phyloP scores from a whole-genome alignment of 495 filamentous ascomycete genomes.

The Letharia lupina region DNA sequence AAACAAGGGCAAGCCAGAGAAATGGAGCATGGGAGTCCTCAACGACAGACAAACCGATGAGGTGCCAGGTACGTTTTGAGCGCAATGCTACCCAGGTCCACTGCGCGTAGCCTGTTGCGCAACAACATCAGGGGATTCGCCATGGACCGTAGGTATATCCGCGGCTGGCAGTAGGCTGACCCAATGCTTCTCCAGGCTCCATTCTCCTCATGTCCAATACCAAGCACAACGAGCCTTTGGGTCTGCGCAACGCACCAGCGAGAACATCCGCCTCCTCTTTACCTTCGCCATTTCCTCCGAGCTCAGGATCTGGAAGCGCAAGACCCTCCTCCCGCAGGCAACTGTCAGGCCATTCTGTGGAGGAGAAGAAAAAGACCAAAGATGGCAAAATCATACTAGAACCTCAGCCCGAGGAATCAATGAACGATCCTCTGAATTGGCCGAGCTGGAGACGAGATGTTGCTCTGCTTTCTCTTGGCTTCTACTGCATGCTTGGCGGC shows the following conservation, averaged over 20 bases:
- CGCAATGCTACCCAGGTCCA: neutral
- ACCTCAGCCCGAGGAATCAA: conserved; percentile 84
- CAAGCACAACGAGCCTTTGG: conserved; percentile 73
- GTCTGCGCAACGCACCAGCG: conserved; percentile 64
- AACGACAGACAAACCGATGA: conserved; percentile 79
- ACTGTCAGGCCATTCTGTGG: conserved; percentile 28
- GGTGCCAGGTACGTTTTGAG: conserved; percentile 67
- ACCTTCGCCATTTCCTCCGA: conserved; percentile 46
- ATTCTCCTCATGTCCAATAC: conserved; percentile 64
- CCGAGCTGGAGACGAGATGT: conserved; percentile 70
- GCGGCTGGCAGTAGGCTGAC: conserved; percentile 9
- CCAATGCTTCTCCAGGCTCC: conserved; percentile 49
- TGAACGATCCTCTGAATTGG: conserved; percentile 94
- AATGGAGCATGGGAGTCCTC: conserved; percentile 75
- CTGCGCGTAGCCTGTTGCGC: conserved; percentile 1
- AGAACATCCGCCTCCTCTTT: conserved; percentile 71
- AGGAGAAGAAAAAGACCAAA: conserved; percentile 62
- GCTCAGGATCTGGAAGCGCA: conserved; percentile 29
- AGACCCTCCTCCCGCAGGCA: conserved; percentile 13
- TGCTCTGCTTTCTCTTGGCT: conserved; percentile 74
- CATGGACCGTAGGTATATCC: neutral
- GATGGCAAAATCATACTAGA: conserved; percentile 84
- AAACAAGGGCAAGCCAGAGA: conserved; percentile 27
- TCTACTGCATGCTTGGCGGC: conserved; percentile 88
- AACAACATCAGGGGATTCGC: neutral